These are phyloP conservation scores for Dothidotthia symphoricarpi DNA, from an alignment of 2,329 filamentous ascomycete species.

Conservation along the genomic window DNA sequence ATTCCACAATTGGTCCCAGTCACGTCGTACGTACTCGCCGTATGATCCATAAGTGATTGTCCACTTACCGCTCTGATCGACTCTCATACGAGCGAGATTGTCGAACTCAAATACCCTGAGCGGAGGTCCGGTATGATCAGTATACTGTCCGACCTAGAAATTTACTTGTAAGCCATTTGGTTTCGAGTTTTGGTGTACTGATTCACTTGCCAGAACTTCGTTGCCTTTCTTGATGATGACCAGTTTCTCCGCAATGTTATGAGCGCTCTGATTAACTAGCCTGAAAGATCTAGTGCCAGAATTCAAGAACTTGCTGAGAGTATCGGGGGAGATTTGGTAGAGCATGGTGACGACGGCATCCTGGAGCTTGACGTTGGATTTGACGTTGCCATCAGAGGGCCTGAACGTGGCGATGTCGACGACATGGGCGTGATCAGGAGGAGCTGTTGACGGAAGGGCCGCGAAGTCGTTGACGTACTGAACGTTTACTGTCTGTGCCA, in stretches of 20 bases:
- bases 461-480: slow-evolving; percentile 1
- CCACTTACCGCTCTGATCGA: slow-evolving; percentile 1
- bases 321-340: slow-evolving; percentile 1
- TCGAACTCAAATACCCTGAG: slow-evolving; percentile 1
- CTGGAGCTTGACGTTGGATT: slow-evolving; percentile 2
- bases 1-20: slow-evolving; percentile 2
- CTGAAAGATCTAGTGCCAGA: neutral
- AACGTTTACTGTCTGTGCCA: neutral
- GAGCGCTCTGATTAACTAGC: neutral
- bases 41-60: slow-evolving; percentile 1
- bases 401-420: slow-evolving; percentile 1
- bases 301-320: slow-evolving; percentile 1
- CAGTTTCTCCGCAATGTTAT: neutral
- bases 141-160: neutral
- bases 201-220: neutral
- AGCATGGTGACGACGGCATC: slow-evolving; percentile 7
- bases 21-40: neutral
- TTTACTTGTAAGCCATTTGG: too few relatives aligned
- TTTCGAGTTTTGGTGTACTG: too few relatives aligned
- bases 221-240: neutral
- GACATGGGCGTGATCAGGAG: slow-evolving; percentile 6
- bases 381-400: neutral
- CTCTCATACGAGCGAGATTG: slow-evolving; percentile 1
- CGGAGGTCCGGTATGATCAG: neutral
- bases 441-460: neutral